phyloP scores from a whole-genome alignment of 2,329 filamentous ascomycete genomes.

The Ustilaginoidea virens region DNA sequence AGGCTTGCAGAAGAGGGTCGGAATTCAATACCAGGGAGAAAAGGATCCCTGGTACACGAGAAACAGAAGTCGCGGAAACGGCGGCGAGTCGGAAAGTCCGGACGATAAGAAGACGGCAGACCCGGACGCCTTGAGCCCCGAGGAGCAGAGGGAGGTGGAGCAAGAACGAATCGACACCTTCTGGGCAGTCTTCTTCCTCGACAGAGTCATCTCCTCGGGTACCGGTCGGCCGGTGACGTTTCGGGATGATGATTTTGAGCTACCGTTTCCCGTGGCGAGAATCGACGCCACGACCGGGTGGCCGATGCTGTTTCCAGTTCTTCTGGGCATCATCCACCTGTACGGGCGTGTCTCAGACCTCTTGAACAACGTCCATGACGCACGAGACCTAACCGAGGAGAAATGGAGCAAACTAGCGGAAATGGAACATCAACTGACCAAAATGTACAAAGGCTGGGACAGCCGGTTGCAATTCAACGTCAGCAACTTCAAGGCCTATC shows the following conservation, averaged over 20 bases:
- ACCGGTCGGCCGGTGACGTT: slow-evolving; percentile 74
- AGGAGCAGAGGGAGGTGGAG: slow-evolving; percentile 51
- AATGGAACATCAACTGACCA: slow-evolving; percentile 71
- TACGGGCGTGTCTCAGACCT: slow-evolving; percentile 76
- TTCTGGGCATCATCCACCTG: slow-evolving; percentile 72
- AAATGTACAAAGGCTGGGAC: slow-evolving; percentile 57
- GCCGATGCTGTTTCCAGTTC: slow-evolving; percentile 64
- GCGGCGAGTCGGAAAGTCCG: slow-evolving; percentile 16
- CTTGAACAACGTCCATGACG: slow-evolving; percentile 63
- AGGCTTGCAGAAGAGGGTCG: slow-evolving; percentile 68
- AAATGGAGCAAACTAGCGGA: slow-evolving; percentile 54
- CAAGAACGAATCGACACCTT: slow-evolving; percentile 76
- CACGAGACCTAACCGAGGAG: slow-evolving; percentile 59
- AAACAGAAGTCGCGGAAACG: slow-evolving; percentile 23
- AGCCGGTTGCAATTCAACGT: slow-evolving; percentile 68
- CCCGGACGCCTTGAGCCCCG: slow-evolving; percentile 23
- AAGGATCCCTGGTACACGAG: slow-evolving; percentile 34
- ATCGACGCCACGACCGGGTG: slow-evolving; percentile 44
- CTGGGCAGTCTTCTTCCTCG: slow-evolving; percentile 80
- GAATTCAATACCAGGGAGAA: slow-evolving; percentile 46
- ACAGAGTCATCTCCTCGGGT: slow-evolving; percentile 75
- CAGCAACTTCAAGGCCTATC: slow-evolving; percentile 72
- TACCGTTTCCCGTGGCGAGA: slow-evolving; percentile 45
- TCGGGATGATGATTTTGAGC: slow-evolving; percentile 71
- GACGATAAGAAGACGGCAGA: slow-evolving; percentile 26